Percentiles rank a stretch among this genome's conserved stretches.
These are phyloP conservation scores for Arthrinium phaeospermum DNA, from an alignment of 2,329 filamentous ascomycete species.

Conservation along the genomic window DNA sequence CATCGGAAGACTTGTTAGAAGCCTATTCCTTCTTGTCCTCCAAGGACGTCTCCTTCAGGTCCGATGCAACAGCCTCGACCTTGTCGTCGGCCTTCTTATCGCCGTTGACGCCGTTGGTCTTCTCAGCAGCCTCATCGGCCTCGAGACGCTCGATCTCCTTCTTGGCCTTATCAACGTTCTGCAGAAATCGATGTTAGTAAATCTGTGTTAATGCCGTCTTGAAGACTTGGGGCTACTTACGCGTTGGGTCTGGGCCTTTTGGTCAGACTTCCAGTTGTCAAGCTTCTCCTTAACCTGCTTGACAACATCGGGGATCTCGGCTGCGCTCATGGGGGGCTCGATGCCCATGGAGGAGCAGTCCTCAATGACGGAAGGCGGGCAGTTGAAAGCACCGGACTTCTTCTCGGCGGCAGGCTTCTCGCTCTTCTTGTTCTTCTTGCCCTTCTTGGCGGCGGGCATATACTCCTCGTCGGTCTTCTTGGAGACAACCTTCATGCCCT, in stretches of 20 bases:
- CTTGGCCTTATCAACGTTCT: conserved; percentile 98
- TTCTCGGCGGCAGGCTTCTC: conserved; percentile 55
- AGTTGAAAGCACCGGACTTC: conserved; percentile 65
- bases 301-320: conserved; percentile 77
- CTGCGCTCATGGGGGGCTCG: conserved; percentile 84
- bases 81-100: conserved; percentile 55
- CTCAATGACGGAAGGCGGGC: conserved; percentile 90
- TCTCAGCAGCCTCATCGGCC: conserved; percentile 62
- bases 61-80: conserved; percentile 59
- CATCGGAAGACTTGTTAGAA: conserved; percentile 23
- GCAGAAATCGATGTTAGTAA: conserved; percentile 36
- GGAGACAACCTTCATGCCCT: conserved; percentile 81
- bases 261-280: conserved; percentile 87
- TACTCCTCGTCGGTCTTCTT: conserved; percentile 94
- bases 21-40: conserved; percentile 58
- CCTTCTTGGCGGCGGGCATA: conserved; percentile 80
- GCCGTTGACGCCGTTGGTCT: conserved; percentile 51
- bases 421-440: conserved; percentile 85
- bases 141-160: conserved; percentile 93
- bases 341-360: conserved; percentile 85
- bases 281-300: conserved; percentile 96
- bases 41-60: conserved; percentile 57
- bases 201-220: not conserved
- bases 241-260: conserved; percentile 86
- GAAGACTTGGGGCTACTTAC: conserved; percentile 58